These are phyloP conservation scores for Cystobasidium onofrii DNA, from an alignment of 768 basidiomycete species.

Conservation along the genomic window DNA sequence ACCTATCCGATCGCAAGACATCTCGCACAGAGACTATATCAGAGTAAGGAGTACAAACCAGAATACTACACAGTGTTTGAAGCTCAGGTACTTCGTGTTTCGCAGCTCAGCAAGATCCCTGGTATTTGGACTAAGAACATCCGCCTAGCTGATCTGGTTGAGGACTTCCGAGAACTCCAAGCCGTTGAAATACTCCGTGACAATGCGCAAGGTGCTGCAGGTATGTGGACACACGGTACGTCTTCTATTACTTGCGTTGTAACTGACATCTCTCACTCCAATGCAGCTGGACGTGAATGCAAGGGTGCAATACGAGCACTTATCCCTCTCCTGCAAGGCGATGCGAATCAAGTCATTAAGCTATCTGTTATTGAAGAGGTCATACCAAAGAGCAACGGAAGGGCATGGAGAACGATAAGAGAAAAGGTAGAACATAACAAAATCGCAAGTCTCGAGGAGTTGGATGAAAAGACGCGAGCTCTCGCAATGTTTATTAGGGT, in stretches of 20 bases:
- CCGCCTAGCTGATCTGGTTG: neutral
- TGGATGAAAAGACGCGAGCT: conserved; percentile 4
- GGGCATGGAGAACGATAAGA: neutral
- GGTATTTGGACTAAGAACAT: neutral
- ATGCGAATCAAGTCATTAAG: neutral
- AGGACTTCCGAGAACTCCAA: conserved; percentile 14
- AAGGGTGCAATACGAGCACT: conserved; percentile 2
- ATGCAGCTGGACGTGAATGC: neutral
- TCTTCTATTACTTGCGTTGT: neutral
- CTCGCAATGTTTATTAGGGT: neutral
- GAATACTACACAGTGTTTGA: neutral
- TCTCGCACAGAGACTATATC: neutral
- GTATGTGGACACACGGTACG: neutral
- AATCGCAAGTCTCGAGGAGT: neutral
- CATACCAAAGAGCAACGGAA: neutral
- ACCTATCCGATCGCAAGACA: neutral
- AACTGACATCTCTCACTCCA: neutral
- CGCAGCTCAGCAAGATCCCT: neutral
- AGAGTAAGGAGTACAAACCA: neutral
- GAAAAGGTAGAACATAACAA: neutral
- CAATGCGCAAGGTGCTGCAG: neutral
- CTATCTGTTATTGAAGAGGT: neutral
- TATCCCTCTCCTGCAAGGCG: neutral
- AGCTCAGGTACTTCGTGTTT: neutral
- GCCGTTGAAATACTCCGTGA: neutral